These are phyloP conservation scores for Quercus tomentella DNA, from an alignment of 331 rosid genomes.

Conservation along the genomic window DNA sequence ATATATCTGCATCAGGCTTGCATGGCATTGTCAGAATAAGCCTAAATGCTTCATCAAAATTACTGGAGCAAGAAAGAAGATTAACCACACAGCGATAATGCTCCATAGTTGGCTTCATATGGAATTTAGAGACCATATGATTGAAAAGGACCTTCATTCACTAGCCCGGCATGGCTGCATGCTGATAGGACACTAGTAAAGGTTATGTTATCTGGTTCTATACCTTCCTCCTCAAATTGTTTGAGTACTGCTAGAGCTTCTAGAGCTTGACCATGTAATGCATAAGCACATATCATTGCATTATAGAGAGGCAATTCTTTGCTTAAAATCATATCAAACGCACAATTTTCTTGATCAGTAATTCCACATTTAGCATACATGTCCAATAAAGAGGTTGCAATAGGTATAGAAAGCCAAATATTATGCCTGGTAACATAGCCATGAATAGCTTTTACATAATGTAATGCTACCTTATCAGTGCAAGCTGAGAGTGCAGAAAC, in stretches of 20 bases:
- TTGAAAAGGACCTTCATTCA: constrained; percentile 56
- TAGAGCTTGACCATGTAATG: constrained; percentile 64
- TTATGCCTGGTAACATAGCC: constrained; percentile 52
- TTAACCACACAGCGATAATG: constrained; percentile 63
- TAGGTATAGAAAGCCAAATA: constrained; percentile 29
- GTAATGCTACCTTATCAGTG: constrained; percentile 44
- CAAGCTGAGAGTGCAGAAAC: constrained; percentile 56
- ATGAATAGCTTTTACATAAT: constrained; percentile 68
- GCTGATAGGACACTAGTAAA: constrained; percentile 59
- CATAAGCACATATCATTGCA: constrained; percentile 71
- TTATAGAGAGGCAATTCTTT: constrained; percentile 59
- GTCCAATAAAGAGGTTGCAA: constrained; percentile 56
- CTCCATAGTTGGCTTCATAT: constrained; percentile 49
- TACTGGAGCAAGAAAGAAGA: constrained; percentile 54
- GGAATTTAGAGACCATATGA: constrained; percentile 54
- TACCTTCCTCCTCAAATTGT: constrained; percentile 37
- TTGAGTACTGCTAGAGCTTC: constrained; percentile 51
- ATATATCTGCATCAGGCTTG: constrained; percentile 68
- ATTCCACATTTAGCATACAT: constrained; percentile 86
- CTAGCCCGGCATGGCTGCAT: constrained; percentile 63
- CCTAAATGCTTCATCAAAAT: constrained; percentile 62
- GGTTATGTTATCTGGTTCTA: constrained; percentile 57
- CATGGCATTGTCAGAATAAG: constrained; percentile 48
- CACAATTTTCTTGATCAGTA: constrained; percentile 43
- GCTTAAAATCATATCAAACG: constrained; percentile 38